Evolutionary conservation across 108 stramenopile genomes (phyloP).

Genomic region (Licmophora abbreviata): DNA sequence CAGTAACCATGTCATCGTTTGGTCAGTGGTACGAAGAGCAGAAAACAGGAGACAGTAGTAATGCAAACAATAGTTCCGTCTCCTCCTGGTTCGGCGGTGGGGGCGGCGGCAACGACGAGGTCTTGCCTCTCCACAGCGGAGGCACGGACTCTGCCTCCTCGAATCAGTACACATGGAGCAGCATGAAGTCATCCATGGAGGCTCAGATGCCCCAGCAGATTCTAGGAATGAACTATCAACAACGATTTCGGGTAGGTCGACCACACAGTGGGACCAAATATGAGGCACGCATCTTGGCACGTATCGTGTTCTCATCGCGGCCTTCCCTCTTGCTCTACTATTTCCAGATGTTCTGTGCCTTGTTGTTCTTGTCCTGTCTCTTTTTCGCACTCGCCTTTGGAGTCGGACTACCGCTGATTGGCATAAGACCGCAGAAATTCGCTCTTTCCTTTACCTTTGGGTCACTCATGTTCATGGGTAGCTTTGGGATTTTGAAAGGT

Average conservation of each 20-base stretch:
- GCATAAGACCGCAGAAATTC: conserved; percentile 89
- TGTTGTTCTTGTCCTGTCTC: conserved; percentile 64
- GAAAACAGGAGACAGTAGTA: conserved; percentile 27
- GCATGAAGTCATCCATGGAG: conserved; percentile 75
- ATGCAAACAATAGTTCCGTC: background rate
- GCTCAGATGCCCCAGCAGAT: conserved; percentile 79
- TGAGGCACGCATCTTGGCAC: too few species aligned
- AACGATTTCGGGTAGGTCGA: conserved; percentile 61
- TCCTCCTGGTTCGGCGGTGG: conserved; percentile 19
- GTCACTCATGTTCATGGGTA: conserved; percentile 85
- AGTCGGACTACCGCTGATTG: conserved; percentile 84
- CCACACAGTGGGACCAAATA: too few species aligned
- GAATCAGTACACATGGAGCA: conserved; percentile 27
- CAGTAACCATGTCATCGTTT: conserved; percentile 47
- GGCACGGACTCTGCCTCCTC: too few species aligned
- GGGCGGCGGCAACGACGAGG: conserved; percentile 14
- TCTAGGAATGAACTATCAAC: conserved; percentile 86
- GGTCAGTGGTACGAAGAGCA: conserved; percentile 79
- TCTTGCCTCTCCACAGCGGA: conserved; percentile 40
- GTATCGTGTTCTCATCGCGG: background rate
- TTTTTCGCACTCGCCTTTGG: conserved; percentile 89
- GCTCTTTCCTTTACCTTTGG: conserved; percentile 90
- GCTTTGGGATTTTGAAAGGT: conserved; percentile 83
- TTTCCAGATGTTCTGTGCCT: conserved; percentile 64
- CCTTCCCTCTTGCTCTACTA: background rate